Evolutionary conservation across 169 alveolate species (phyloP).

Genomic region (Cryptosporidium parvum): DNA sequence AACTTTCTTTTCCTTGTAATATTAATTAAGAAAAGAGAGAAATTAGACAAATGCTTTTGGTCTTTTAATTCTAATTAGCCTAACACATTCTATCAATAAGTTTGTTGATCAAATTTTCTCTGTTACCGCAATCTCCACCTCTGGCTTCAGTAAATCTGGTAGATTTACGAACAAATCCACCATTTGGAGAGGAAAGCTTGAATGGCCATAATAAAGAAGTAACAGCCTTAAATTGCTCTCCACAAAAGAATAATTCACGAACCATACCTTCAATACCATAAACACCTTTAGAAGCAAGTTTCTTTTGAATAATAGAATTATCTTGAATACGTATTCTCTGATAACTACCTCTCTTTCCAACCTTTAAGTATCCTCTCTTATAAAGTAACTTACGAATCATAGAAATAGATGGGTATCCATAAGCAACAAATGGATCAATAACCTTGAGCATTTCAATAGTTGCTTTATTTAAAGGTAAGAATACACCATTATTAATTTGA

Average conservation of each 20-base stretch:
- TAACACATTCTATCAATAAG: slow-evolving; percentile 74
- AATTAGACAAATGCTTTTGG: background rate
- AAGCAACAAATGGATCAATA: slow-evolving; percentile 97
- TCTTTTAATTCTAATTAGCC: slow-evolving; percentile 6
- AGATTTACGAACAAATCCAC: slow-evolving; percentile 98
- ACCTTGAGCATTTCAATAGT: slow-evolving; percentile 96
- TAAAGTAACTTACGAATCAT: slow-evolving; percentile 95
- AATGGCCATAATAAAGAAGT: slow-evolving; percentile 99
- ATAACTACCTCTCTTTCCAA: slow-evolving; percentile 82
- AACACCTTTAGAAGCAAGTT: slow-evolving; percentile 86
- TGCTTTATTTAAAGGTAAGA: slow-evolving; percentile 97
- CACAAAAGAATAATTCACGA: slow-evolving; percentile 97
- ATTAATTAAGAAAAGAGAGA: background rate
- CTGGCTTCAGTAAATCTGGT: slow-evolving; percentile 95
- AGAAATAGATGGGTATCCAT: slow-evolving; percentile 96
- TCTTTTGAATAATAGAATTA: slow-evolving; percentile 89
- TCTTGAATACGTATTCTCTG: slow-evolving; percentile 92
- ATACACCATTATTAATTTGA: slow-evolving; percentile 98
- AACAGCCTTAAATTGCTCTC: slow-evolving; percentile 99
- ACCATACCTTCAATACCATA: slow-evolving; percentile 97
- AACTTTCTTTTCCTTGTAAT: background rate
- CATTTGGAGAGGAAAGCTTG: slow-evolving; percentile 97
- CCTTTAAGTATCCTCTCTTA: slow-evolving; percentile 97
- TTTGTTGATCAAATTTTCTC: slow-evolving; percentile 87
- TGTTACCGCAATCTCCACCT: slow-evolving; percentile 96